Evolutionary conservation across 164 flowering plant genomes (phyloP), one percentile per base, ranked within the genome.

Genomic region (Warburgia ugandensis): DNA sequence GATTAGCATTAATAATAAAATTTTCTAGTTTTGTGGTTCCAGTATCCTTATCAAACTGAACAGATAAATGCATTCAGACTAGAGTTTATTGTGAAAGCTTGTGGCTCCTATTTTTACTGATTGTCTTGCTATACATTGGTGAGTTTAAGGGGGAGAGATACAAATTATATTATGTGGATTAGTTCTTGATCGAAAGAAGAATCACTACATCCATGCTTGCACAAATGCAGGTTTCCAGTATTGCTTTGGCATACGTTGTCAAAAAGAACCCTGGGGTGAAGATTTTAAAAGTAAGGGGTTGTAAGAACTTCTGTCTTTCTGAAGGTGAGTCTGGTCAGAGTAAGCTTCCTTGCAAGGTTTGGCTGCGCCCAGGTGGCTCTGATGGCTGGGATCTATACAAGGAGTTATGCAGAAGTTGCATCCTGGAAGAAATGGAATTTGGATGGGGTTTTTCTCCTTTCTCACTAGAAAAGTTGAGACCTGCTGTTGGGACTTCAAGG

Each of bases 371-470:
- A 14, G 59, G 56, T 23, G 20, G 32, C 55, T 35, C 22, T 8
- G 22, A 28, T 3, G 49, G 43, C 11, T 60, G 58, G 21, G 66
- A 71, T 27, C 58, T 67, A 16, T 62, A 57, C 56, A 42, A 29
- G 45, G 77, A 56, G 59, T 63, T 83, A 27, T 67, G 77, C 32
- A 69, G 60, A 58, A 59, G 52, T 35, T 70, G 78, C 64, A 69
- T 38, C 14, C 69, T 84, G 71, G 81, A 81, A 55, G 81, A 77
- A 54, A 59, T 78, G 42, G 63, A 61, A 31, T 25, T 81, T 39
- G 96, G 96, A 29, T 86, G 96, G 96, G 89, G 96, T 41, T 73
- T 81, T 64, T 72, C 77, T 27, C 65, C 40, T 48, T 49, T 62
- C 45, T 72, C 85, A 46, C 37, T 86, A 4, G 71, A 68, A 56